Conservation (phyloP, 108 stramenopile species). For the Aurantiochytrium sp. region DNA sequence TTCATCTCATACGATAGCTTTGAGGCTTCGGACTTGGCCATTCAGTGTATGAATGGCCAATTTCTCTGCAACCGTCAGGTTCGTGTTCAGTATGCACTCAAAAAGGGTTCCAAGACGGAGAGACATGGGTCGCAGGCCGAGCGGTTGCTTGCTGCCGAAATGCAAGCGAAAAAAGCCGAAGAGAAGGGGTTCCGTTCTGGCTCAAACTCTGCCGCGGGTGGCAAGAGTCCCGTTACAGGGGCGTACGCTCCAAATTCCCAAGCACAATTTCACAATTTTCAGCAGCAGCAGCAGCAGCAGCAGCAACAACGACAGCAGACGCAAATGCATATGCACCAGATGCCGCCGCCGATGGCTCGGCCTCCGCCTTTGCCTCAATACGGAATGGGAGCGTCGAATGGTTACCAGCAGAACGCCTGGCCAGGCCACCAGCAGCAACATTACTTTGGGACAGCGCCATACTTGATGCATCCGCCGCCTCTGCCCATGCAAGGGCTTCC, state of each 20-base stretch:
- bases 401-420: neutral
- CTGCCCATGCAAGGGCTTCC: neutral
- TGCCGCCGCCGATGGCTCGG: no score
- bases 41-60: constrained; percentile 97
- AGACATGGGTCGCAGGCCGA: constrained; percentile 94
- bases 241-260: neutral
- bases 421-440: neutral
- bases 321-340: no score
- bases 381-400: no score
- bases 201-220: no score
- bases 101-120: constrained; percentile 78
- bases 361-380: no score
- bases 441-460: neutral
- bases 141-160: constrained; percentile 82
- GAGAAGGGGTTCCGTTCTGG: neutral
- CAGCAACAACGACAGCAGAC: no score
- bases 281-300: neutral
- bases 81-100: constrained; percentile 91
- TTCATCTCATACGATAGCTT: constrained; percentile 88
- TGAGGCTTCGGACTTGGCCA: constrained; percentile 86
- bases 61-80: constrained; percentile 91
- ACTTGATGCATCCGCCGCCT: neutral
- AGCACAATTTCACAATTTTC: neutral
- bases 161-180: neutral
- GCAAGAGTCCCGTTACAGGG: no score